Evolutionary conservation across 805 yeast species (phyloP), one percentile per base, ranked within the genome.

Genomic region (Candida tallmaniae): DNA sequence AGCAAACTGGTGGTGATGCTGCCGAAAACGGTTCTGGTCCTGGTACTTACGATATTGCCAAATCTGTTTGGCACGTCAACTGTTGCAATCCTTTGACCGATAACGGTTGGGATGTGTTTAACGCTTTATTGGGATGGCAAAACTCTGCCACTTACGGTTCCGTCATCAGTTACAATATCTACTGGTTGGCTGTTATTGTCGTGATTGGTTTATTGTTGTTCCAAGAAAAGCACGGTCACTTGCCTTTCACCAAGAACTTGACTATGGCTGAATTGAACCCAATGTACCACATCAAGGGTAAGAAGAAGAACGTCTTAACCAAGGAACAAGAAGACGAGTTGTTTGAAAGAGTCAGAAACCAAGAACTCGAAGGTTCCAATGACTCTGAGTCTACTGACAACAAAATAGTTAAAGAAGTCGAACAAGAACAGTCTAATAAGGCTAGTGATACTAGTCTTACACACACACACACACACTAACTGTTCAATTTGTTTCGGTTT

Each of bases 21-120:
- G 74, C 96, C 24, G 97, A 90, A 62, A 66, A 71, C 49, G 97
- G 97, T 51, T 72, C 80, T 35, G 98, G 98, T 48, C 90, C 95
- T 27, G 98, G 98, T 56, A 82, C 97, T 17, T 90, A 90, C 64
- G 80, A 90, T 61, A 76, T 90, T 51, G 51, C 69, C 32, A 74
- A 73, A 52, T 64, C 83, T 10, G 96, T 90, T 18, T 90, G 96
- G 89, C 98, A 90, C 65, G 94, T 90, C 42, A 88, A 90, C 73
- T 90, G 97, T 68, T 90, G 97, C 70, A 88, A 88, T 63, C 97
- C 97, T 29, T 89, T 83, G 60, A 69, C 73, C 39, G 90, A 83
- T 62, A 79, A 81, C 49, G 97, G 97, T 67, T 90, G 97, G 97
- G 96, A 88, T 74, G 80, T 90, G 42, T 90, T 90, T 74, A 90